Base-by-base conservation (phyloP, 306 rosid genomes). In the Quercus berberidifolia region DNA sequence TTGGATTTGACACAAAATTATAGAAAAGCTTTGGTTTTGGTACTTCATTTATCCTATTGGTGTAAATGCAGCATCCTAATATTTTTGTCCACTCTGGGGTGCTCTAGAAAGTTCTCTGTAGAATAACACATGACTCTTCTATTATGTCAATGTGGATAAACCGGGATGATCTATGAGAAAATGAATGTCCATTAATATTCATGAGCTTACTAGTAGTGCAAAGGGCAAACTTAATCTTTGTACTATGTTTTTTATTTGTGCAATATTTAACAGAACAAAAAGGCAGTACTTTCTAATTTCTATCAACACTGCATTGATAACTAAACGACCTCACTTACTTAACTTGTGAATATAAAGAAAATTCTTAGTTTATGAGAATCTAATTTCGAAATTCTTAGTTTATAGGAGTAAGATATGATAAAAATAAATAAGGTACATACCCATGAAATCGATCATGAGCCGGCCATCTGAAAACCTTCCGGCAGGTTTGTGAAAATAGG, bases 401-500 rank as follows among this genome's bases (percentile, higher is more conserved):
- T 11, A 60, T 4, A 25, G 1, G 54, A 49, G 1, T 49, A 0
- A 60, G 64, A 78, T 73, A 59, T 79, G 77, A 4, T 82, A 83
- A 56, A 21, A 46, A 49, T 2, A 12, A 10, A 81, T 8, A 43
- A 38, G 13, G 12, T 8, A 57, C 43, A 3, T 41, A 85, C 93
- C 88, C 6, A 87, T 79, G 78, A 89, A 89, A 78, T 89, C 91
- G 15, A 87, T 76, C 5, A 79, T 71, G 64, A 87, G 81, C 11
- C 86, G 76, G 28, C 88, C 90, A 76, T 89, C 88, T 0, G 86
- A 79, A 74, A 72, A 83, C 78, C 93, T 79, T 28, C 93, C 89
- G 0, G 33, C 78, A 8, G 87, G 81, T 73, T 59, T 74, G 68
- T 60, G 78, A 41, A 89, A 85, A 71, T 60, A 87, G 20, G 86